Base-by-base conservation (phyloP, 1,139 yeast genomes). In the Protomyces arabidopsidicola region DNA sequence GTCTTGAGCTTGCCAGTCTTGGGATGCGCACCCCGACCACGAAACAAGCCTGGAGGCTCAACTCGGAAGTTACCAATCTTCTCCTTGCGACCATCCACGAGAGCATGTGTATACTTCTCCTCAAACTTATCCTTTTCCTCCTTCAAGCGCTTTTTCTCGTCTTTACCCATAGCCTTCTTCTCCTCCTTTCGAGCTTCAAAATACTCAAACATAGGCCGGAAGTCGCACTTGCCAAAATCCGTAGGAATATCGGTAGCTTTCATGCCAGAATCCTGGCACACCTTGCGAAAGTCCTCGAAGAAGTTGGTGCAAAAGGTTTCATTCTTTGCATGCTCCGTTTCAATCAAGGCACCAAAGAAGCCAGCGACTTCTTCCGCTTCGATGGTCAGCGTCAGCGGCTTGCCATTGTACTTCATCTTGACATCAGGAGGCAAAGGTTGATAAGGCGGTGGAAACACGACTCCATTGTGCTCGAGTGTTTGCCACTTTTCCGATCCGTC, bases 281-380 rank as follows among this genome's bases (percentile, higher is more conserved):
- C 95, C 64, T 80, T 75, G 55, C 77, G 69, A 71, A 93, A 90
- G 75, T 93, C 98, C 34, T 79, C 75, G 71, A 91, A 91, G 76
- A 93, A 93, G 74, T 93, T 93, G 72, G 85, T 82, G 70, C 86
- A 95, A 74, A 93, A 93, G 0, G 84, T 85, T 0, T 95, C 91
- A 72, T 90, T 91, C 68, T 84, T 81, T 14, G 91, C 95, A 75
- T 91, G 97, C 69, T 90, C 97, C 0, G 95, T 82, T 70, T 88
- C 91, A 53, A 91, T 68, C 84, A 91, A 82, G 6, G 97, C 97
- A 18, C 88, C 98, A 74, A 81, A 93, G 72, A 90, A 91, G 0
- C 97, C 97, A 0, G 97, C 98, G 42, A 93, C 97, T 75, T 93
- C 98, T 75, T 93, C 98, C 1, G 97, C 98, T 65, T 81, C 88